Evolutionary conservation across 257 asterid genomes (phyloP).

Genomic region (Fraxinus americana): DNA sequence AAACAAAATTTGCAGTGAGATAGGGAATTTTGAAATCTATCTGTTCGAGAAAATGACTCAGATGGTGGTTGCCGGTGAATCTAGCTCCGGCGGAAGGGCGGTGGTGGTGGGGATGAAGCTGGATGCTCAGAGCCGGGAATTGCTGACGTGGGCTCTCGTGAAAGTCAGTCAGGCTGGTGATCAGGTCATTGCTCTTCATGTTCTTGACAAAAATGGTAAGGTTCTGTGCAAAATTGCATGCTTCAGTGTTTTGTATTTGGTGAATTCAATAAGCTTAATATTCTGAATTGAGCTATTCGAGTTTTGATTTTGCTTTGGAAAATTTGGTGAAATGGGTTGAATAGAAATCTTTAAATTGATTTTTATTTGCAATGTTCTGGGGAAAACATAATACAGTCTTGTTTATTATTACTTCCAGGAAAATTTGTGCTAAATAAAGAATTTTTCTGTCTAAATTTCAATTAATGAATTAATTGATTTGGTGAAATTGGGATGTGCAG

Average conservation of each 20-base stretch:
- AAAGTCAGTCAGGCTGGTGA: slow-evolving; percentile 93
- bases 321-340: not conserved
- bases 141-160: slow-evolving; percentile 96
- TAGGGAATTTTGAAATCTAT: not conserved
- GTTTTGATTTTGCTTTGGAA: not conserved
- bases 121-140: slow-evolving; percentile 70
- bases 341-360: not conserved
- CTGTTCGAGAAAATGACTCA: slow-evolving; percentile 25
- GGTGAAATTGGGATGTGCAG: slow-evolving; percentile 46
- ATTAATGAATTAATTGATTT: slow-evolving; percentile 12
- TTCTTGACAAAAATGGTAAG: slow-evolving; percentile 68
- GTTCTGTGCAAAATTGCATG: not conserved
- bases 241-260: not conserved
- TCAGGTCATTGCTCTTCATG: slow-evolving; percentile 89
- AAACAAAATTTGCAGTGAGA: not conserved
- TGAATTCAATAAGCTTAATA: not conserved
- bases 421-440: not conserved
- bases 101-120: slow-evolving; percentile 89
- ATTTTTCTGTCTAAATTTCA: not conserved
- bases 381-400: not conserved
- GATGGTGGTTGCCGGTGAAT: slow-evolving; percentile 46
- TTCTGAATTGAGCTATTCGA: not conserved
- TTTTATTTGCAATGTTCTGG: not conserved
- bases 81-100: slow-evolving; percentile 50
- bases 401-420: not conserved